Conservation (phyloP, 164 flowering plant genomes). For the Hamamelis virginiana region DNA sequence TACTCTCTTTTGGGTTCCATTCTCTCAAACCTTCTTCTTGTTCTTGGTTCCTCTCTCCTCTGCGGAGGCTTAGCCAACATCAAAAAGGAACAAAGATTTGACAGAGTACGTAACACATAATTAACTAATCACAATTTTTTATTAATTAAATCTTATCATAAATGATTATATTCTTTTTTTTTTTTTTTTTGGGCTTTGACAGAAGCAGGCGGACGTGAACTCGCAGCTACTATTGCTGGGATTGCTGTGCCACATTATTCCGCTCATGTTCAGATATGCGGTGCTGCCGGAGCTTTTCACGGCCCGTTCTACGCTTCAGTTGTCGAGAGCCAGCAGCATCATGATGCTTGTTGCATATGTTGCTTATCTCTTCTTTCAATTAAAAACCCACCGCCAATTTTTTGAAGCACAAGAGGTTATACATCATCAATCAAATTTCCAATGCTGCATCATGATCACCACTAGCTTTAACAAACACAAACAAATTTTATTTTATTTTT, state of each 20-base stretch:
- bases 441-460: not conserved
- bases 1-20: constrained; percentile 46
- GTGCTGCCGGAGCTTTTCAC: not conserved
- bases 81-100: constrained; percentile 39
- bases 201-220: constrained; percentile 54
- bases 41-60: constrained; percentile 48
- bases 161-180: not conserved
- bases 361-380: constrained; percentile 43
- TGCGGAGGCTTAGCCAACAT: constrained; percentile 54
- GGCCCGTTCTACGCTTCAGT: constrained; percentile 20
- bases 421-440: not conserved
- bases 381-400: constrained; percentile 38
- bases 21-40: constrained; percentile 50
- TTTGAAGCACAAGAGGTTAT: constrained; percentile 38
- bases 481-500: no score
- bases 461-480: no score
- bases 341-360: constrained; percentile 43
- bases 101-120: no score
- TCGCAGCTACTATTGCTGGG: constrained; percentile 38
- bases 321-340: constrained; percentile 47
- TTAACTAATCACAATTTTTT: no score
- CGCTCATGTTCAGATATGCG: constrained; percentile 36
- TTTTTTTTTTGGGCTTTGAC: constrained; percentile 6
- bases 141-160: no score
- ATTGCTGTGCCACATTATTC: constrained; percentile 42